phyloP scores from a whole-genome alignment of 345 rosid species.

The Carallia brachiata region DNA sequence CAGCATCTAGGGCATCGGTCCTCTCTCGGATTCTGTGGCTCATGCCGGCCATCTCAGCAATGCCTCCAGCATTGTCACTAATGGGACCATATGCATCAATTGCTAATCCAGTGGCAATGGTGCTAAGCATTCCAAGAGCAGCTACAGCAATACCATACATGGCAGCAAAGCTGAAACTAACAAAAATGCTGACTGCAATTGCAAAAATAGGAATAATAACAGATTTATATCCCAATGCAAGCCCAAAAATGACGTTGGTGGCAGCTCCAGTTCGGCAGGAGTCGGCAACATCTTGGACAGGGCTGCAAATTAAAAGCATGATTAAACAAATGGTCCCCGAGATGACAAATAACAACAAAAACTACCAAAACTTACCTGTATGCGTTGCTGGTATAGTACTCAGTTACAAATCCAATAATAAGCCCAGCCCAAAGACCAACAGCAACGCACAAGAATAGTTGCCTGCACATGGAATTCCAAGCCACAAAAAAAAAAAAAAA shows the following conservation, averaged over 20 bases:
- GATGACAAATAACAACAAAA: not conserved
- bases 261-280: slow-evolving; percentile 93
- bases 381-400: slow-evolving; percentile 74
- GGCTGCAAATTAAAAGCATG: slow-evolving; percentile 45
- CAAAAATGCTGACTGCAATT: slow-evolving; percentile 64
- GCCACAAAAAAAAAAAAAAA: not conserved
- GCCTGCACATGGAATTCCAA: slow-evolving; percentile 44
- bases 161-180: slow-evolving; percentile 74
- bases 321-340: not conserved
- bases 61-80: slow-evolving; percentile 83
- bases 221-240: slow-evolving; percentile 82
- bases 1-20: slow-evolving; percentile 88
- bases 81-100: slow-evolving; percentile 87
- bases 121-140: slow-evolving; percentile 82
- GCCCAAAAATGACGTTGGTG: slow-evolving; percentile 74
- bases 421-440: slow-evolving; percentile 90
- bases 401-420: slow-evolving; percentile 70
- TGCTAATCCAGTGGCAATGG: slow-evolving; percentile 77
- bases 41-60: slow-evolving; percentile 93
- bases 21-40: slow-evolving; percentile 78
- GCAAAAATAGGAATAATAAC: slow-evolving; percentile 75
- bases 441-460: slow-evolving; percentile 65
- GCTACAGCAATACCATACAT: slow-evolving; percentile 85
- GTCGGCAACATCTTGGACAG: slow-evolving; percentile 98
- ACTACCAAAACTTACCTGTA: slow-evolving; percentile 41